Base-by-base conservation (phyloP, 2,329 filamentous ascomycete genomes). In the Ophiostoma sp. region DNA sequence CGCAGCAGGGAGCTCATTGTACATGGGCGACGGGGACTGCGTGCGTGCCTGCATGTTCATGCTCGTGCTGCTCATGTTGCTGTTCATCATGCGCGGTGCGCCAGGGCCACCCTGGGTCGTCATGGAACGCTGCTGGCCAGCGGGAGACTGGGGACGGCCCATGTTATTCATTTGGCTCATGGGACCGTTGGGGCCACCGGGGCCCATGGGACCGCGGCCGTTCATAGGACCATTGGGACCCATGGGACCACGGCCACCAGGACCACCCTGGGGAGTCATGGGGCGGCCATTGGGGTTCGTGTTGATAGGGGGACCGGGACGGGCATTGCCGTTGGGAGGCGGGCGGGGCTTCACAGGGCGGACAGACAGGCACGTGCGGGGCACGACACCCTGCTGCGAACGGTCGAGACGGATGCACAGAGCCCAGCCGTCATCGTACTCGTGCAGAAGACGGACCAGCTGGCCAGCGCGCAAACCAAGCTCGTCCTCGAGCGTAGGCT, bases 351-450 rank as follows among this genome's bases (percentile, higher is more conserved):
- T 97, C 73, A 98, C 91, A 23, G 94, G 93, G 67, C 93, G 89
- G 71, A 93, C 91, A 17, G 95, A 98, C 67, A 99, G 85, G 81
- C 95, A 99, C 52, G 94, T 97, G 75, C 95, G 89, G 17, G 95
- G 95, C 71, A 91, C 92, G 68, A 98, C 95, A 83, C 95, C 95
- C 82, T 98, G 94, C 76, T 91, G 86, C 72, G 93, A 94, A 73
- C 93, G 90, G 79, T 98, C 94, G 76, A 98, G 89, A 74, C 90
- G 90, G 75, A 93, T 91, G 80, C 93, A 97, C 70, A 98, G 91
- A 77, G 94, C 92, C 95, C 95, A 99, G 76, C 95, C 95, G 80
- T 99, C 95, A 77, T 99, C 95, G 76, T 98, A 99, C 80, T 97
- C 94, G 77, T 98, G 94, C 68, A 98, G 84, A 73, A 99, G 83